Evolutionary conservation across 139 green algal species (phyloP).

Genomic region (Pleodorina starrii): DNA sequence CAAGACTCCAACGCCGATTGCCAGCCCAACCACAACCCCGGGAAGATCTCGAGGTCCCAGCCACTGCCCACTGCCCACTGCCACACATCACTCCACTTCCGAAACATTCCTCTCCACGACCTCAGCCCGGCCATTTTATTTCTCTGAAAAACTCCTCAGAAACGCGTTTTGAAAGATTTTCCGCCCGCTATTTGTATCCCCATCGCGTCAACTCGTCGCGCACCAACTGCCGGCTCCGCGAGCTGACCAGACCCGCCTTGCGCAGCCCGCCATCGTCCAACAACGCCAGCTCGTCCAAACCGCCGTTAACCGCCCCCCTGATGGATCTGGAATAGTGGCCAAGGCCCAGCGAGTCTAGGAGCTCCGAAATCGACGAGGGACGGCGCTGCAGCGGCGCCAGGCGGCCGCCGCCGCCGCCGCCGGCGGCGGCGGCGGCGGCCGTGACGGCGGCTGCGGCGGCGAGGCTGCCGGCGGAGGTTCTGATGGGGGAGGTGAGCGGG

Average conservation of each 20-base stretch:
- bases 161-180: no score
- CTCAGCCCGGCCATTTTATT: neutral
- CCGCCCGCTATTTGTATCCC: constrained; percentile 36
- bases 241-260: constrained; percentile 5
- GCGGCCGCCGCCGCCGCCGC: neutral
- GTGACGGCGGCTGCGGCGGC: neutral
- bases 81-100: neutral
- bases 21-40: neutral
- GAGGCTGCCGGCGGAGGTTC: neutral
- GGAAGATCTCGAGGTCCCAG: neutral
- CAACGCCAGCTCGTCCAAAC: constrained; percentile 20
- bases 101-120: neutral
- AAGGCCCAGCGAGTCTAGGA: constrained; percentile 26
- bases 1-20: no score
- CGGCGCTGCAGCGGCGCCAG: neutral
- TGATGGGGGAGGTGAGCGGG: neutral
- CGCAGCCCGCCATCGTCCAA: constrained; percentile 36
- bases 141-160: no score
- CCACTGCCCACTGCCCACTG: neutral
- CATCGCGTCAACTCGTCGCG: constrained; percentile 22
- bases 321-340: constrained; percentile 14
- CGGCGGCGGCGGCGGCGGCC: neutral
- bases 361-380: constrained; percentile 3
- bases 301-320: neutral
- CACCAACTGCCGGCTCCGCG: constrained; percentile 32